Conservation (phyloP, 1,284 basidiomycete genomes). For the Prillingera fragicola region DNA sequence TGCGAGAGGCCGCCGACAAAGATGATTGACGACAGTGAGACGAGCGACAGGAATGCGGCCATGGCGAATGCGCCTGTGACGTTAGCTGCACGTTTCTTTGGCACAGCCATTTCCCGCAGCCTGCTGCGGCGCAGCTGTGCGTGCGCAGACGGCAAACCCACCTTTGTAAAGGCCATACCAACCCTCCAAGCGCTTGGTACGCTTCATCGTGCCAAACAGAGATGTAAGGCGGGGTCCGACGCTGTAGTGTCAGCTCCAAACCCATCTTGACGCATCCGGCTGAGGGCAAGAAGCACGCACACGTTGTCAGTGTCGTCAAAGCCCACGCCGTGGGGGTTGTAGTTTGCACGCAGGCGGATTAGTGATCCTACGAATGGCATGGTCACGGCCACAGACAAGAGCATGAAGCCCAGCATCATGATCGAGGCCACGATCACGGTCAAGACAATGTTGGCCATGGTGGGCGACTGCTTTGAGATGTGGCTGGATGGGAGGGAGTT, state of each 20-base stretch:
- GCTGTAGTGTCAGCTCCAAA: conserved; percentile 15
- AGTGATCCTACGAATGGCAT: conserved; percentile 48
- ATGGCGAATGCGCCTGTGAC: conserved; percentile 60
- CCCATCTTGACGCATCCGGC: conserved; percentile 59
- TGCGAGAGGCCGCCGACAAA: conserved; percentile 43
- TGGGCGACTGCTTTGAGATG: neutral
- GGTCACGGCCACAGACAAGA: conserved; percentile 36
- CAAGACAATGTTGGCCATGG: conserved; percentile 20
- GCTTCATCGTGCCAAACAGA: conserved; percentile 56
- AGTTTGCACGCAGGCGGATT: conserved; percentile 49
- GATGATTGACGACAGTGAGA: conserved; percentile 42
- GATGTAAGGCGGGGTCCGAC: conserved; percentile 48
- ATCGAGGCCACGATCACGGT: conserved; percentile 38
- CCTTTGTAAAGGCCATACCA: conserved; percentile 78
- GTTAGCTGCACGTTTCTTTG: neutral
- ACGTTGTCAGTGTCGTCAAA: conserved; percentile 54
- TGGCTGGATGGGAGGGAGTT: neutral
- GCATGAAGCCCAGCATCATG: conserved; percentile 42
- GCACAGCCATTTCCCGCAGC: neutral
- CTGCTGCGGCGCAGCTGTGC: conserved; percentile 1
- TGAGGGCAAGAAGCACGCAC: conserved; percentile 19
- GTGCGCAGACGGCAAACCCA: conserved; percentile 45
- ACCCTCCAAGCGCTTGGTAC: conserved; percentile 75
- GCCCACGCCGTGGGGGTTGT: conserved; percentile 59
- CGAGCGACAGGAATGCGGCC: conserved; percentile 57